phyloP scores from a whole-genome alignment of 331 rosid species.

The Erythrophleum ivorense region DNA sequence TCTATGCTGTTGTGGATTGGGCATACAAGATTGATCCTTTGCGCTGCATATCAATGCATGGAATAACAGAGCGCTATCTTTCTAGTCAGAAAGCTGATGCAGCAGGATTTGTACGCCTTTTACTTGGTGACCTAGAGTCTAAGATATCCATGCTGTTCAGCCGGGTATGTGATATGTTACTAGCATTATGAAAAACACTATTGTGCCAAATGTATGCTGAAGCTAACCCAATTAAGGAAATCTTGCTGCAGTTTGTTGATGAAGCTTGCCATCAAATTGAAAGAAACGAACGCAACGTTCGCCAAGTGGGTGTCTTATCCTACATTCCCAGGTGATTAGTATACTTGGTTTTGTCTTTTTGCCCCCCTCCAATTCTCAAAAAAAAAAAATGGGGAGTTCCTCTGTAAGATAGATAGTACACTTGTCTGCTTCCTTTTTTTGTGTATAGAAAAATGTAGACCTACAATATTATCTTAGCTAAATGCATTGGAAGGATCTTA shows the following conservation, averaged over 20 bases:
- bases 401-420: conserved; percentile 5
- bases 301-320: conserved; percentile 89
- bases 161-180: conserved; percentile 81
- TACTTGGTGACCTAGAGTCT: conserved; percentile 94
- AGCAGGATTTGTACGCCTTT: conserved; percentile 97
- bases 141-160: conserved; percentile 88
- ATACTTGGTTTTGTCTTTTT: conserved; percentile 27
- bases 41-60: conserved; percentile 99
- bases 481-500: conserved; percentile 21
- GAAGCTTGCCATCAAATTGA: conserved; percentile 99
- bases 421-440: conserved; percentile 15
- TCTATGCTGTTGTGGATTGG: conserved; percentile 98
- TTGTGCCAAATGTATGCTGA: conserved; percentile 31
- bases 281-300: conserved; percentile 91
- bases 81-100: conserved; percentile 99
- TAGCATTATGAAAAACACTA: conserved; percentile 28
- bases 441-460: background rate
- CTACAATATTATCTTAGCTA: background rate
- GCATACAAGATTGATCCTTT: conserved; percentile 99
- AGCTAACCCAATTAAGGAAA: conserved; percentile 36
- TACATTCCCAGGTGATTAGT: conserved; percentile 83
- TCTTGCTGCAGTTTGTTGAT: conserved; percentile 81
- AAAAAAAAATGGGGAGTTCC: conserved; percentile 29
- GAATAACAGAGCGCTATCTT: conserved; percentile 96
- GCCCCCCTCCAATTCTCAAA: background rate